These are phyloP conservation scores for Cystobasidiopsis lactophilus DNA, from an alignment of 768 basidiomycete species.

Conservation along the genomic window DNA sequence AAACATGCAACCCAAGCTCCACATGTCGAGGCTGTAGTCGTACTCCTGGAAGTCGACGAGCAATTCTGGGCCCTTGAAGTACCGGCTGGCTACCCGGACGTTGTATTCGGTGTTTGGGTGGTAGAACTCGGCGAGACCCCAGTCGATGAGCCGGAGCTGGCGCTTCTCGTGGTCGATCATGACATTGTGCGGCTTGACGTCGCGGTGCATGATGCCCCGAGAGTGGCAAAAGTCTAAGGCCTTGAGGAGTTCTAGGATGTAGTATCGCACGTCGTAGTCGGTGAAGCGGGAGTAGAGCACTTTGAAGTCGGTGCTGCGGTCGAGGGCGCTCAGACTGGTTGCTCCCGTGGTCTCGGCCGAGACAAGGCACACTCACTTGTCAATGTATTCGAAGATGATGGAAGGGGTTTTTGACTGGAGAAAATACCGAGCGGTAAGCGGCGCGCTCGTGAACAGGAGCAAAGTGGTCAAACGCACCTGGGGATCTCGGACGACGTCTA, in stretches of 20 bases:
- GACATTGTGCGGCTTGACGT: conserved; percentile 96
- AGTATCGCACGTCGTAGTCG: conserved; percentile 84
- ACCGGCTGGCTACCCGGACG: conserved; percentile 85
- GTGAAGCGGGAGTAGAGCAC: conserved; percentile 84
- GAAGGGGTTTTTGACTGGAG: conserved; percentile 80
- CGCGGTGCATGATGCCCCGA: conserved; percentile 95
- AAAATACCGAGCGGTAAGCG: neutral
- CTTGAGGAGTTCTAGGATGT: conserved; percentile 91
- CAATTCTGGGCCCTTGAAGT: conserved; percentile 94
- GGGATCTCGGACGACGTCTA: conserved; percentile 89
- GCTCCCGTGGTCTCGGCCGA: neutral
- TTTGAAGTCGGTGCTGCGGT: conserved; percentile 59
- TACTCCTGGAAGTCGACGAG: conserved; percentile 97
- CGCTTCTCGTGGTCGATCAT: conserved; percentile 98
- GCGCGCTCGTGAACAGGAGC: neutral
- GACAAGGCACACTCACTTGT: conserved; percentile 34
- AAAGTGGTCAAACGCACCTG: conserved; percentile 20
- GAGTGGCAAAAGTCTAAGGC: conserved; percentile 96
- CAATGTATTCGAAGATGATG: conserved; percentile 88
- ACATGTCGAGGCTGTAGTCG: conserved; percentile 94
- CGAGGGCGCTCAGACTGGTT: neutral
- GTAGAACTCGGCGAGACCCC: conserved; percentile 97
- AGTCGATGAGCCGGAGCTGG: conserved; percentile 86
- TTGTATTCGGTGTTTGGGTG: conserved; percentile 96
- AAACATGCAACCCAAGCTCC: conserved; percentile 98